Evolutionary conservation across 2,329 filamentous ascomycete species (phyloP).

Genomic region (Truncatella angustata): DNA sequence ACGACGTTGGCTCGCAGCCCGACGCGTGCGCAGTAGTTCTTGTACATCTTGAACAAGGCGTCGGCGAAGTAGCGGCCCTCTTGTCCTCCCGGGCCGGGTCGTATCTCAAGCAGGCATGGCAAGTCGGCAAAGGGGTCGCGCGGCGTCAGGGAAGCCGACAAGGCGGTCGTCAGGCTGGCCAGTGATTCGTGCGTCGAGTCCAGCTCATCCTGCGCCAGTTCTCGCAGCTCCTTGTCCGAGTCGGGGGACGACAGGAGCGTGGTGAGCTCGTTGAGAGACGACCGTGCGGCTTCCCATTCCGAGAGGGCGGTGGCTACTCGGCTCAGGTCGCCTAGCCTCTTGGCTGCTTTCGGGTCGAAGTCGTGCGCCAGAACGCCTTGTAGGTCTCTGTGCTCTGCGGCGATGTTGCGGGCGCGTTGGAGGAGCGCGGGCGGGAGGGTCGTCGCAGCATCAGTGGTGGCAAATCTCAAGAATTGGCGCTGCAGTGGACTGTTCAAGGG

Average conservation of each 20-base stretch:
- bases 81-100: slow-evolving; percentile 86
- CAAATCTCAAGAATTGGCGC: slow-evolving; percentile 20
- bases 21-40: slow-evolving; percentile 67
- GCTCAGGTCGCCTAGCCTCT: slow-evolving; percentile 60
- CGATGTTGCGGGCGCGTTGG: slow-evolving; percentile 55
- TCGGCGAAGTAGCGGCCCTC: slow-evolving; percentile 91
- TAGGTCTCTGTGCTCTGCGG: slow-evolving; percentile 56
- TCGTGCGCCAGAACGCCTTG: slow-evolving; percentile 51
- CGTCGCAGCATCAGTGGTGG: slow-evolving; percentile 23
- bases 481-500: slow-evolving; percentile 30
- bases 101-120: slow-evolving; percentile 87
- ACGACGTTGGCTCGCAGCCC: slow-evolving; percentile 67
- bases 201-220: slow-evolving; percentile 81
- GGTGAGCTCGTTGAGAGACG: slow-evolving; percentile 53
- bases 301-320: slow-evolving; percentile 55
- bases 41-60: slow-evolving; percentile 88
- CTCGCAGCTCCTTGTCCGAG: slow-evolving; percentile 61
- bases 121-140: slow-evolving; percentile 86
- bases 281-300: slow-evolving; percentile 55
- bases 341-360: slow-evolving; percentile 58
- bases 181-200: slow-evolving; percentile 62
- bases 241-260: slow-evolving; percentile 51
- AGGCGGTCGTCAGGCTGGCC: slow-evolving; percentile 58
- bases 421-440: slow-evolving; percentile 55
- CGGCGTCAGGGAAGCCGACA: slow-evolving; percentile 79